Percentiles rank a stretch among this genome's conserved stretches.
Evolutionary conservation across 2,329 filamentous ascomycete species (phyloP).

Genomic region (Ampelomyces quisqualis): DNA sequence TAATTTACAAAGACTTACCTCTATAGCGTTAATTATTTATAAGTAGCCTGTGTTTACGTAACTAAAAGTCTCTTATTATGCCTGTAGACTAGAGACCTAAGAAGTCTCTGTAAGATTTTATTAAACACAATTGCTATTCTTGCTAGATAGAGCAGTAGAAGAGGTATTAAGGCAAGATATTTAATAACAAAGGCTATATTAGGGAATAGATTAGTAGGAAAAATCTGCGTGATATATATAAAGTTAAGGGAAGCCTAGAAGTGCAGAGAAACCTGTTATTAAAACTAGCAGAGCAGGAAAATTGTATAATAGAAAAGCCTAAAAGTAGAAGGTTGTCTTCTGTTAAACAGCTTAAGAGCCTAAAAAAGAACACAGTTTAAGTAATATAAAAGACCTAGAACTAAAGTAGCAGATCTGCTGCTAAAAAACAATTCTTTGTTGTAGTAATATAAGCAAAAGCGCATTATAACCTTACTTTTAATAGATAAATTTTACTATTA

Average conservation of each 20-base stretch:
- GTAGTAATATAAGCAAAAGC: not conserved
- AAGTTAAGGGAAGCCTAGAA: slow-evolving; percentile 10
- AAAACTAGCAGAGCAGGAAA: slow-evolving; percentile 16
- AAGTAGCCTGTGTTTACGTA: not conserved
- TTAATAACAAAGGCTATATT: slow-evolving; percentile 9
- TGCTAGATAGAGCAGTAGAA: slow-evolving; percentile 5
- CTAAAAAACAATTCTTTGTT: not conserved
- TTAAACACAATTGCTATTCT: slow-evolving; percentile 9
- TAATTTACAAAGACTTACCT: not conserved
- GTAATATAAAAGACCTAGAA: not conserved
- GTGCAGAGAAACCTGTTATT: slow-evolving; percentile 12
- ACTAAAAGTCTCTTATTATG: not conserved
- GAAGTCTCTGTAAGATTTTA: slow-evolving; percentile 1
- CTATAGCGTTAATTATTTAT: not conserved
- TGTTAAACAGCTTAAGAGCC: not conserved
- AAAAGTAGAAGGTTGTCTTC: not conserved
- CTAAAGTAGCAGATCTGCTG: not conserved
- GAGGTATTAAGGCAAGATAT: slow-evolving; percentile 9
- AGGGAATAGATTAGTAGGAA: slow-evolving; percentile 2
- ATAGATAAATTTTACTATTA: not conserved
- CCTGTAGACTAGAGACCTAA: not conserved
- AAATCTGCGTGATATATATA: slow-evolving; percentile 6
- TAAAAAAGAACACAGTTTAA: not conserved
- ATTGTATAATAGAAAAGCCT: slow-evolving; percentile 8
- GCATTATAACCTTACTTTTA: not conserved